Base-by-base conservation (phyloP, 116 monocot species). In the Trichopus zeylanicus region DNA sequence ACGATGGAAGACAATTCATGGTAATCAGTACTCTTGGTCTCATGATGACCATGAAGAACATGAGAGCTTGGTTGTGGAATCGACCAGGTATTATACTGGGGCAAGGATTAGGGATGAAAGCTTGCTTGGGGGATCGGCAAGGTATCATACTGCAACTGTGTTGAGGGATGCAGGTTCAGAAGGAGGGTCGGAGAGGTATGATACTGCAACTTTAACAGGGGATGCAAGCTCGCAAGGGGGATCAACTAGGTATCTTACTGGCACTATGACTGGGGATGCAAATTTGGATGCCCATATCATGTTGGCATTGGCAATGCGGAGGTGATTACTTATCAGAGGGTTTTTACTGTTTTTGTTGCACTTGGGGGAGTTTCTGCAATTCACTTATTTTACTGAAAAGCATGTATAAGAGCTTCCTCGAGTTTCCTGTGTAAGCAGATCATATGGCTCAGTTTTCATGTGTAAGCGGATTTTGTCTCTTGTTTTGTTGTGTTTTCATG, bases 1-100 rank as follows among this genome's bases (percentile, higher is more conserved):
- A 13, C 60, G 57, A 18, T 21, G 29, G 10, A 72, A 46, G 47
- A 63, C 37, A 21, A 19, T 23, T 16, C 5, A n/a, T 46, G 47
- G 31, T n/a, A 42, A n/a, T 1, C 42, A 13, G 42, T 57, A 57
- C 9, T 47, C 56, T 2, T 67, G 67, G 67, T 30, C 56, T 2
- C 20, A 32, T 8, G 15, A 26, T 29, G 57, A 31, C 0, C 48
- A 48, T 19, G 56, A 57, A 24, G 57, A 48, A 24, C 29, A 4
- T 10, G 24, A 30, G 31, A 23, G 34, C n/a, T 31, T 65, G 55
- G 16, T 66, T 4, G 46, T 19, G 22, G 56, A 27, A 42, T 26
- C 39, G 3, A 37, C 37, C n/a, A 42, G 13, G 46, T 46, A 31
- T 30, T 26, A 55, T 4, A n/a, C 3, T 22, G 2, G n/a, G 7